A percentile compares a stretch with the other conserved stretches of the same genome.
These are phyloP conservation scores for Kwoniella botswanensis DNA, from an alignment of 768 basidiomycete genomes.

Conservation along the genomic window DNA sequence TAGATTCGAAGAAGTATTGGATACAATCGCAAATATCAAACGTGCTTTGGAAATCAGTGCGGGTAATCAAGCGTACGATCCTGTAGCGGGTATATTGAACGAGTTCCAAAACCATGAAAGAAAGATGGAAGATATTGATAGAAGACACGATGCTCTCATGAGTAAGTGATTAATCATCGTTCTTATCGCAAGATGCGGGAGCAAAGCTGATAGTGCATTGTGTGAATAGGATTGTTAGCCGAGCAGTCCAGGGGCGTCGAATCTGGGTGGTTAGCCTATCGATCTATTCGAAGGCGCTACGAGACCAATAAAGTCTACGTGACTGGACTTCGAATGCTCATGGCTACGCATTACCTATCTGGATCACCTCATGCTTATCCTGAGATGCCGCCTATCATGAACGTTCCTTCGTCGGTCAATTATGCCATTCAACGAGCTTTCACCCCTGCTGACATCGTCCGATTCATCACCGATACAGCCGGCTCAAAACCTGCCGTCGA, in stretches of 20 bases:
- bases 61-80: slow-evolving; percentile 29
- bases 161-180: slow-evolving; percentile 22
- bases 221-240: slow-evolving; percentile 9
- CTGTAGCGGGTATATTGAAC: slow-evolving; percentile 27
- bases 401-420: slow-evolving; percentile 12
- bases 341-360: slow-evolving; percentile 41
- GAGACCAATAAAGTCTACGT: slow-evolving; percentile 40
- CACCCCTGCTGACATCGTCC: slow-evolving; percentile 41
- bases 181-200: neutral
- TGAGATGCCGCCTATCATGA: slow-evolving; percentile 27
- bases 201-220: neutral
- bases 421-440: slow-evolving; percentile 37
- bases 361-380: slow-evolving; percentile 34
- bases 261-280: slow-evolving; percentile 41
- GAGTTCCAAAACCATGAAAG: slow-evolving; percentile 33
- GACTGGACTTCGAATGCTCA: slow-evolving; percentile 38
- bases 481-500: slow-evolving; percentile 21
- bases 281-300: slow-evolving; percentile 35
- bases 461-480: slow-evolving; percentile 29
- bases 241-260: slow-evolving; percentile 27
- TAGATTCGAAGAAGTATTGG: slow-evolving; percentile 36
- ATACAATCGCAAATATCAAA: slow-evolving; percentile 28
- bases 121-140: slow-evolving; percentile 35
- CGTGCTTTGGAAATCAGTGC: slow-evolving; percentile 31
- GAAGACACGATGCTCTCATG: slow-evolving; percentile 34